phyloP scores from a whole-genome alignment of 2,329 filamentous ascomycete genomes.

The Ambrosiella xylebori region DNA sequence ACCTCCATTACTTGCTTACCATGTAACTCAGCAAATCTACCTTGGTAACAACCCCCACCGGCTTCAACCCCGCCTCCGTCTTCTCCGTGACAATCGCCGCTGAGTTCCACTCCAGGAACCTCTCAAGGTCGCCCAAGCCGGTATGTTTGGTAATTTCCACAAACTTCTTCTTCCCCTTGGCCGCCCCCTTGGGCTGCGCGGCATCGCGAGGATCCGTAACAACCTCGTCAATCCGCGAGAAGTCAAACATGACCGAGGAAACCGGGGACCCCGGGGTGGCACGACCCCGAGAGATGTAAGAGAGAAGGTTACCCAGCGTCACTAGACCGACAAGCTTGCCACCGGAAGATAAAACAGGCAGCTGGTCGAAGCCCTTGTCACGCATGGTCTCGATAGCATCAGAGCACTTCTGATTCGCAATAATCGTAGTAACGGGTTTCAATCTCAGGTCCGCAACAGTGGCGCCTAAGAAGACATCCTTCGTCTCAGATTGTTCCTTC shows the following conservation, averaged over 20 bases:
- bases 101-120: slow-evolving; percentile 97
- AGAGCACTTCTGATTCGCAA: slow-evolving; percentile 52
- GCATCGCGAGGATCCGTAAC: slow-evolving; percentile 70
- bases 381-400: slow-evolving; percentile 96
- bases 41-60: slow-evolving; percentile 85
- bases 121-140: slow-evolving; percentile 62
- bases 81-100: slow-evolving; percentile 85
- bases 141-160: slow-evolving; percentile 91
- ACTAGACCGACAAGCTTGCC: slow-evolving; percentile 74
- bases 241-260: slow-evolving; percentile 91
- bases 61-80: slow-evolving; percentile 44
- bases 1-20: slow-evolving; percentile 37
- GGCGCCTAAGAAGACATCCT: slow-evolving; percentile 53
- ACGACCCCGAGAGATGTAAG: slow-evolving; percentile 70
- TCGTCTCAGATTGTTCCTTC: slow-evolving; percentile 22
- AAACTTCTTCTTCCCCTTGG: slow-evolving; percentile 42
- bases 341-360: slow-evolving; percentile 59
- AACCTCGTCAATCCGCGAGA: slow-evolving; percentile 70
- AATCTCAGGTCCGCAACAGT: slow-evolving; percentile 71
- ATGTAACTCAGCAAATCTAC: slow-evolving; percentile 89
- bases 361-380: slow-evolving; percentile 93
- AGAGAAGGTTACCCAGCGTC: slow-evolving; percentile 85
- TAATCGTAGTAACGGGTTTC: slow-evolving; percentile 82
- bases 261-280: slow-evolving; percentile 59
- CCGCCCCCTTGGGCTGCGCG: slow-evolving; percentile 14